Evolutionary conservation across 768 basidiomycete species (phyloP).

Genomic region (Austroboletus eburneus): DNA sequence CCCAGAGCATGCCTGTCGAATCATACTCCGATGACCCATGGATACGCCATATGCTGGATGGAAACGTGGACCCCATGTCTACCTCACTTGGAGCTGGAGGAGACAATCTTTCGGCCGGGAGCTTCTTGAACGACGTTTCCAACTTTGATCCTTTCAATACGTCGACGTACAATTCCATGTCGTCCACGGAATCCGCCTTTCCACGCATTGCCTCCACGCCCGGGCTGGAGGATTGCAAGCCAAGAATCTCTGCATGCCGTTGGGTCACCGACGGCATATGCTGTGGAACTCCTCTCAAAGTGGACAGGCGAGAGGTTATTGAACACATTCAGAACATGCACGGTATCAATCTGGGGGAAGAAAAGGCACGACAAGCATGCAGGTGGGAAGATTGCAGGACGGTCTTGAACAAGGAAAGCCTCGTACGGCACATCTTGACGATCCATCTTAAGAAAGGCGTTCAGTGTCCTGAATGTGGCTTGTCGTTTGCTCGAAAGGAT

Average conservation of each 20-base stretch:
- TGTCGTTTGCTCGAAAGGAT: conserved; percentile 26
- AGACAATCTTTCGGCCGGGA: not conserved
- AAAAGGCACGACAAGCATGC: conserved; percentile 15
- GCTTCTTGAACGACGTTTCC: not conserved
- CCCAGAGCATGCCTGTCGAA: too few species aligned
- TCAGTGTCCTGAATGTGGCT: conserved; percentile 14
- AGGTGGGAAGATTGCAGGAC: conserved; percentile 17
- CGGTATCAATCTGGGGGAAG: conserved; percentile 12
- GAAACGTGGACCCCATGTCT: not conserved
- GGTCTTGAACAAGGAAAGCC: conserved; percentile 27
- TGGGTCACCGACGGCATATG: conserved; percentile 8
- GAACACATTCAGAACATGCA: conserved; percentile 15
- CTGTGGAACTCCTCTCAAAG: conserved; percentile 1
- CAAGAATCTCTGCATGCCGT: conserved; percentile 3
- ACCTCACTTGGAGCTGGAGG: not conserved
- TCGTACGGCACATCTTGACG: conserved; percentile 24
- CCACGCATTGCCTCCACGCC: not conserved
- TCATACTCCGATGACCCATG: conserved; percentile 1
- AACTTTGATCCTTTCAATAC: not conserved
- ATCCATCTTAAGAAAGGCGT: conserved; percentile 20
- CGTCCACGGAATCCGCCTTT: not conserved
- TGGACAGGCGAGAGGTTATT: conserved; percentile 14
- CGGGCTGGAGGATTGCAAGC: not conserved
- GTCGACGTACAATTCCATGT: not conserved
- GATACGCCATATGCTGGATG: not conserved